Evolutionary conservation across 305 asterid species (phyloP).

Genomic region (Ajuga reptans): DNA sequence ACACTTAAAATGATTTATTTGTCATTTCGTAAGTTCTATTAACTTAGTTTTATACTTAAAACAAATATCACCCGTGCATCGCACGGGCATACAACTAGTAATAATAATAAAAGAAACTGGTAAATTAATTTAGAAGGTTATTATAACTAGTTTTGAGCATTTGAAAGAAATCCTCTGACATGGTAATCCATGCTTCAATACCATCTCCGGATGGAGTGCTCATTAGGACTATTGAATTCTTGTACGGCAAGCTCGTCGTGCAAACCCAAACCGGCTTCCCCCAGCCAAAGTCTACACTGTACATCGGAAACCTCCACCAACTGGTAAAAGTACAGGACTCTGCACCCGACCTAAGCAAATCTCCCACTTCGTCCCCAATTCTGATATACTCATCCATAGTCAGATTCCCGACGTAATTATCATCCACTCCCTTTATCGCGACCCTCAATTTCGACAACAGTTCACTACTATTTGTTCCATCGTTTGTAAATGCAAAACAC

Average conservation of each 20-base stretch:
- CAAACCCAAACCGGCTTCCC: conserved; percentile 36
- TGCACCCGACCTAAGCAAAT: background rate
- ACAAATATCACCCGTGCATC: too few relatives aligned
- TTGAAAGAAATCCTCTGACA: background rate
- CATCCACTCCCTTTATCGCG: conserved; percentile 19
- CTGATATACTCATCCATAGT: conserved; percentile 15
- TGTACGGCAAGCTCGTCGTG: conserved; percentile 18
- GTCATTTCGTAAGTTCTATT: too few relatives aligned
- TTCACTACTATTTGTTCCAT: too few relatives aligned
- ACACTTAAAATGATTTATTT: too few relatives aligned
- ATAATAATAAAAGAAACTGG: background rate
- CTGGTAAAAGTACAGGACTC: conserved; percentile 8
- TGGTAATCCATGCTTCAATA: background rate
- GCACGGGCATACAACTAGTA: too few relatives aligned
- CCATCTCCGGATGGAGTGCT: background rate
- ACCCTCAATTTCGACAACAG: conserved; percentile 6
- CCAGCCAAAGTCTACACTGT: conserved; percentile 39
- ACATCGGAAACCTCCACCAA: conserved; percentile 36
- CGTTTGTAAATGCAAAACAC: too few relatives aligned
- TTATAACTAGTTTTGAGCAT: background rate
- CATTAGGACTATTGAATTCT: background rate
- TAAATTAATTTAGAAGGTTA: background rate
- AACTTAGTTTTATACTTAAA: too few relatives aligned
- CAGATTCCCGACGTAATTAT: background rate
- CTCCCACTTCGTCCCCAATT: background rate